These are phyloP conservation scores for Hansenula anomala DNA, from an alignment of 1,139 yeast species.

Conservation along the genomic window DNA sequence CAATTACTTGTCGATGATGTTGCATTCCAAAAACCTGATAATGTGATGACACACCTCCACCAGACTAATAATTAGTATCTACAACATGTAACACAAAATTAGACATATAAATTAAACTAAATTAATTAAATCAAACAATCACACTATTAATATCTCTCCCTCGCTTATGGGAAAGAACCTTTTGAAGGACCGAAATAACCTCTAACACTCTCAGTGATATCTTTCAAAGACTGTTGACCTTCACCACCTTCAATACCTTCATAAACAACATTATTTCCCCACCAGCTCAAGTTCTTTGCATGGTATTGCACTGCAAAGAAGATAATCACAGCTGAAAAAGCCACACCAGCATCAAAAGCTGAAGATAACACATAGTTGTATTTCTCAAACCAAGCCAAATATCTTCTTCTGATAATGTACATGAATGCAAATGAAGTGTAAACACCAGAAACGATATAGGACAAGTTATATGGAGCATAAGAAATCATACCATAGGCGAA, in stretches of 20 bases:
- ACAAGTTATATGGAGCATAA: conserved; percentile 44
- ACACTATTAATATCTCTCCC: no score
- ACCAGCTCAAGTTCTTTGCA: conserved; percentile 41
- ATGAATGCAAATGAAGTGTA: conserved; percentile 46
- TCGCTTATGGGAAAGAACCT: conserved; percentile 33
- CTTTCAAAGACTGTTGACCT: conserved; percentile 18
- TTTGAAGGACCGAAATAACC: conserved; percentile 44
- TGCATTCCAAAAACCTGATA: no score
- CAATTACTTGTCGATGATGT: no score
- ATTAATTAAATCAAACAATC: no score
- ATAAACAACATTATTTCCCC: conserved; percentile 50
- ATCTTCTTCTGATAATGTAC: conserved; percentile 44
- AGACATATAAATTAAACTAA: no score
- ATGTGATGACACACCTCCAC: no score
- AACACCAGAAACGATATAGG: conserved; percentile 49
- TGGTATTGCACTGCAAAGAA: conserved; percentile 50
- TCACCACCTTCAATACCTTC: conserved; percentile 48
- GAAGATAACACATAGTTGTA: conserved; percentile 58
- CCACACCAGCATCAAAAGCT: conserved; percentile 57
- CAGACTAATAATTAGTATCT: no score
- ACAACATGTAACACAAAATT: no score
- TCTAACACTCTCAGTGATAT: conserved; percentile 27
- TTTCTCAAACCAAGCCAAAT: conserved; percentile 56
- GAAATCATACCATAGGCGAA: conserved; percentile 41
- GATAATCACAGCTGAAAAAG: conserved; percentile 49